These are phyloP conservation scores for Amanita molliuscula DNA, from an alignment of 768 basidiomycete species.

Conservation along the genomic window DNA sequence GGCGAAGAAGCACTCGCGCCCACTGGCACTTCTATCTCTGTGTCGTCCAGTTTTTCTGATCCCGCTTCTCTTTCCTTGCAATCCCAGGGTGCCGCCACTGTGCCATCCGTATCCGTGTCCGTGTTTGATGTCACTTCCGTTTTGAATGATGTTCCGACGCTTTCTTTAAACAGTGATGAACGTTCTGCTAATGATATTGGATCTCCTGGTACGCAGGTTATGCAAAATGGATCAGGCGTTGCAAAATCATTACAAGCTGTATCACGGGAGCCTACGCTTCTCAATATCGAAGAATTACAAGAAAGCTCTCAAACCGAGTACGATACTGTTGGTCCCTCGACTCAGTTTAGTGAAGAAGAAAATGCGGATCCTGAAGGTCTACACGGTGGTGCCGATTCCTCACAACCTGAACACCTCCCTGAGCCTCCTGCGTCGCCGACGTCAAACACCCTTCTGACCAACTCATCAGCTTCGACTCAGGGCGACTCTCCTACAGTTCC, in stretches of 20 bases:
- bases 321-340: slow-evolving; percentile 1
- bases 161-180: slow-evolving; percentile 30
- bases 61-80: slow-evolving; percentile 16
- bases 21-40: neutral
- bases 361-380: slow-evolving; percentile 8
- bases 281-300: slow-evolving; percentile 26
- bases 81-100: slow-evolving; percentile 20
- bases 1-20: neutral
- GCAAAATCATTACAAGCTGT: slow-evolving; percentile 30
- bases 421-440: slow-evolving; percentile 52
- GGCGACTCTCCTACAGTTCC: slow-evolving; percentile 33
- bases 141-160: slow-evolving; percentile 19
- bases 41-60: slow-evolving; percentile 1
- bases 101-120: slow-evolving; percentile 34
- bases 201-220: slow-evolving; percentile 30
- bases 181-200: slow-evolving; percentile 37
- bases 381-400: slow-evolving; percentile 10
- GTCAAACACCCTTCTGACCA: slow-evolving; percentile 36
- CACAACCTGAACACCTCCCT: slow-evolving; percentile 36
- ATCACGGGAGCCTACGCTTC: slow-evolving; percentile 43
- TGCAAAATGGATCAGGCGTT: slow-evolving; percentile 8
- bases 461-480: slow-evolving; percentile 31
- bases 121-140: slow-evolving; percentile 34
- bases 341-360: slow-evolving; percentile 9
- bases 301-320: slow-evolving; percentile 9